A percentile compares a stretch with the other conserved stretches of the same genome.
Conservation (phyloP, 768 basidiomycete species). For the Gelatoporia subvermispora region DNA sequence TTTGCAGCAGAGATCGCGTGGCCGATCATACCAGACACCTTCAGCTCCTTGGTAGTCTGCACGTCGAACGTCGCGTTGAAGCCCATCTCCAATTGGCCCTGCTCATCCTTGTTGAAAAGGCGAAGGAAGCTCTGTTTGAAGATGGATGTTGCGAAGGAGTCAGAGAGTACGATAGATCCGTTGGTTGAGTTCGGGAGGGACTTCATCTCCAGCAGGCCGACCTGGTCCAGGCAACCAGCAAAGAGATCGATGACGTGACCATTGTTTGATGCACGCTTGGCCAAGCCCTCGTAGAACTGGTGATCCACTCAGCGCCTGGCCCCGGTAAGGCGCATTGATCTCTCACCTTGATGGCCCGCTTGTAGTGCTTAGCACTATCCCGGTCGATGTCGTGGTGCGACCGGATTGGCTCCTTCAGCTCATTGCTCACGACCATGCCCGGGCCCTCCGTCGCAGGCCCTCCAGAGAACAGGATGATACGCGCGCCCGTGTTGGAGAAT, state of each 20-base stretch:
- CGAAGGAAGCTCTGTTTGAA: constrained; percentile 98
- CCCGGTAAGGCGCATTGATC: background rate
- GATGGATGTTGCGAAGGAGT: constrained; percentile 95
- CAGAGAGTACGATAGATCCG: constrained; percentile 92
- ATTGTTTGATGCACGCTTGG: constrained; percentile 88
- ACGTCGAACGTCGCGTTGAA: constrained; percentile 99
- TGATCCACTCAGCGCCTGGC: constrained; percentile 5
- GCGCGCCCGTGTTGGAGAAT: constrained; percentile 92
- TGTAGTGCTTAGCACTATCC: constrained; percentile 95
- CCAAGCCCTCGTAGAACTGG: constrained; percentile 95
- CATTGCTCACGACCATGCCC: constrained; percentile 92
- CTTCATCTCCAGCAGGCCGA: constrained; percentile 97
- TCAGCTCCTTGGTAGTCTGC: constrained; percentile 98
- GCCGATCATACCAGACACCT: constrained; percentile 95
- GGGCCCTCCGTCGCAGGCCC: constrained; percentile 96
- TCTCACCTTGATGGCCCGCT: constrained; percentile 88
- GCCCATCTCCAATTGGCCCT: constrained; percentile 92
- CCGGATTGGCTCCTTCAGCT: constrained; percentile 94
- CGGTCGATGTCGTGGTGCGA: constrained; percentile 99
- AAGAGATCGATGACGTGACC: constrained; percentile 95
- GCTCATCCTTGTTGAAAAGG: constrained; percentile 87
- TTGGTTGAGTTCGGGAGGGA: constrained; percentile 93
- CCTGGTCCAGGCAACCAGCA: constrained; percentile 96
- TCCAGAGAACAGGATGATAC: constrained; percentile 94
- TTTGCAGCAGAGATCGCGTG: constrained; percentile 97